A percentile compares a stretch with the other conserved stretches of the same genome.
These are phyloP conservation scores for Daldinia loculata DNA, from an alignment of 495 filamentous ascomycete species.

Conservation along the genomic window DNA sequence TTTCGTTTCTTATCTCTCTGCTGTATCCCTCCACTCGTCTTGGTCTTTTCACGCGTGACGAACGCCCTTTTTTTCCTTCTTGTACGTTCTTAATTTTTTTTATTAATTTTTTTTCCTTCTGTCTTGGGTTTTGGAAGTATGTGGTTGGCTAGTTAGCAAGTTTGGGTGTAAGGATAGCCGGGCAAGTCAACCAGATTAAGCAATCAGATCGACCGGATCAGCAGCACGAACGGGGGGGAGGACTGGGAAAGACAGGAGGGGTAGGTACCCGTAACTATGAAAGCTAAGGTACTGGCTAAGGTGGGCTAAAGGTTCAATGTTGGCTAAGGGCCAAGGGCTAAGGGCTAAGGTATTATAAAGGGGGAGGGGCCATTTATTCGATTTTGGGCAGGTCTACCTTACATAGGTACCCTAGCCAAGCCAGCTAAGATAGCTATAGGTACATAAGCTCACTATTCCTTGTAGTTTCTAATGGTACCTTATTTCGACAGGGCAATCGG, in stretches of 20 bases:
- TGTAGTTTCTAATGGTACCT: conserved; percentile 23
- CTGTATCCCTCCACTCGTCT: conserved; percentile 19
- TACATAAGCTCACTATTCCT: neutral
- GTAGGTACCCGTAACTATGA: conserved; percentile 25
- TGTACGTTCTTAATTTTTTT: conserved; percentile 29
- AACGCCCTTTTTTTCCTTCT: conserved; percentile 9
- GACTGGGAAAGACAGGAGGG: conserved; percentile 11
- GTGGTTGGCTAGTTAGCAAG: conserved; percentile 42
- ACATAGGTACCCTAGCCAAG: conserved; percentile 1
- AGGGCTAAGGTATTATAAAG: conserved; percentile 18
- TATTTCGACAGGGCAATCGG: conserved; percentile 33
- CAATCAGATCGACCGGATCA: conserved; percentile 49
- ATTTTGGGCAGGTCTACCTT: conserved; percentile 27
- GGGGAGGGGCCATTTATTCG: conserved; percentile 25
- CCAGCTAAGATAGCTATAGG: conserved; percentile 3
- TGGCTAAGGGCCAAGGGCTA: neutral
- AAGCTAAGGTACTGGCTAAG: neutral
- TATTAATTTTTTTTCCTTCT: conserved; percentile 19
- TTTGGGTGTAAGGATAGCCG: conserved; percentile 40
- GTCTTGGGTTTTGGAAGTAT: conserved; percentile 45
- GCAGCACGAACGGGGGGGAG: conserved; percentile 1
- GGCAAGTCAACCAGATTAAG: conserved; percentile 42
- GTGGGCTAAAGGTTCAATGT: no score
- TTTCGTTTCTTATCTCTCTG: conserved; percentile 12
- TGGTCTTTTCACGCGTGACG: conserved; percentile 18